Evolutionary conservation across 768 basidiomycete genomes (phyloP), one percentile per base, ranked within the genome.

Genomic region (Podaxis sp.): DNA sequence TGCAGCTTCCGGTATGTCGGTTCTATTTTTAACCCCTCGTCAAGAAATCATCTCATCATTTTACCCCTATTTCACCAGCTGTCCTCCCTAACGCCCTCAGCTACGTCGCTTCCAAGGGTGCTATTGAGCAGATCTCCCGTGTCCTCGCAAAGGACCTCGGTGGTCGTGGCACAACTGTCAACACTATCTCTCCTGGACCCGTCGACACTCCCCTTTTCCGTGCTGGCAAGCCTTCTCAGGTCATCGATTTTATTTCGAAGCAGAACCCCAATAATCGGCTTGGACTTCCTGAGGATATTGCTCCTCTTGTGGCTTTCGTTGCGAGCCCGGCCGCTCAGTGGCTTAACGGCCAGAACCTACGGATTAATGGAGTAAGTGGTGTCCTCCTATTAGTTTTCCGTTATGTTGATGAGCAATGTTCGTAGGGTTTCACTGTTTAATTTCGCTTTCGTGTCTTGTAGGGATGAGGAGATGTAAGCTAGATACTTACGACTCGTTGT

Each of bases 81-180:
- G 72, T 86, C 36, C 70, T 74, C 4, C 79, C 84, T 0, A 79
- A 79, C 60, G 75, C 76, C 16, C 74, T 86, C 27, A 71, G 79
- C 50, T 86, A 84, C 70, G 74, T 77, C 59, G 79, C 81, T 27
- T 78, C 83, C 0, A 85, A 86, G 68, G 85, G 82, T 38, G 84
- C 85, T 0, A 74, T 86, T 56, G 84, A 86, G 67, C 85, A 86
- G 63, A 73, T 85, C 47, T 71, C 79, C 36, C 79, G 84, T 14
- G 79, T 84, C 23, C 77, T 87, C 14, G 79, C 84, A 4, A 84
- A 86, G 62, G 83, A 86, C 61, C 74, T 85, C n/a, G 84, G 82
- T 2, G 63, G 70, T 10, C 70, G 73, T 9, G 82, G 81, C 11
- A 77, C 86, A 63, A 85, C 82, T 0, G 83, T 84, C 40, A 86